Evolutionary conservation across 2,329 filamentous ascomycete species (phyloP), one percentile per base, ranked within the genome.

Genomic region (Rutstroemia sp.): DNA sequence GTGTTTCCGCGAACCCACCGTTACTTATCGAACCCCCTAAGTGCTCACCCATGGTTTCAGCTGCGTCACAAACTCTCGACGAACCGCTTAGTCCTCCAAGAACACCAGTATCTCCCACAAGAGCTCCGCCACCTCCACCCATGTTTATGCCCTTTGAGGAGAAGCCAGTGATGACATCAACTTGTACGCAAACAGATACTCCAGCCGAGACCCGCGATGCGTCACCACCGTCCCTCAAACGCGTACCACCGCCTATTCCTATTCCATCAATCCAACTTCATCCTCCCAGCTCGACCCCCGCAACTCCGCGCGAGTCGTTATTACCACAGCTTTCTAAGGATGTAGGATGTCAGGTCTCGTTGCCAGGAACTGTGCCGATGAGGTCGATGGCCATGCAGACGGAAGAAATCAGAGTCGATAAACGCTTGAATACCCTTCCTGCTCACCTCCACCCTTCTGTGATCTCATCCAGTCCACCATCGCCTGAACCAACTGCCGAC

Each of bases 251-350:
- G 61, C 72, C 71, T 9, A 71, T 72, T 56, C 73, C 75, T 62
- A 87, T 96, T 88, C 86, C 65, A 0, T 90, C 86, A 62, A 99
- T 99, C 68, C 88, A 90, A 56, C 90, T 99, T 52, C 88, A 95
- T 64, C 94, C 94, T 34, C 92, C 94, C 0, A 83, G 80, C 3
- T 95, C 90, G 55, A 82, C 88, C 49, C 91, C 92, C n/a, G 77
- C 85, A 4, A 91, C 90, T 2, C 90, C 90, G 2, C 81, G 80
- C 49, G 82, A 86, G 62, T 85, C 86, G 52, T 79, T 85, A 5
- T 81, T 95, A 54, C 85, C 95, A 30, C 91, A 91, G 54, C 85
- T 92, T 56, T 83, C 83, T 60, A 96, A 91, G 70, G 90, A 90
- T 71, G 84, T 87, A 61, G 85, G 84, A 18, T 92, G 87, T 65